These are phyloP conservation scores for Russula sp. DNA, from an alignment of 768 basidiomycete genomes.

Conservation along the genomic window DNA sequence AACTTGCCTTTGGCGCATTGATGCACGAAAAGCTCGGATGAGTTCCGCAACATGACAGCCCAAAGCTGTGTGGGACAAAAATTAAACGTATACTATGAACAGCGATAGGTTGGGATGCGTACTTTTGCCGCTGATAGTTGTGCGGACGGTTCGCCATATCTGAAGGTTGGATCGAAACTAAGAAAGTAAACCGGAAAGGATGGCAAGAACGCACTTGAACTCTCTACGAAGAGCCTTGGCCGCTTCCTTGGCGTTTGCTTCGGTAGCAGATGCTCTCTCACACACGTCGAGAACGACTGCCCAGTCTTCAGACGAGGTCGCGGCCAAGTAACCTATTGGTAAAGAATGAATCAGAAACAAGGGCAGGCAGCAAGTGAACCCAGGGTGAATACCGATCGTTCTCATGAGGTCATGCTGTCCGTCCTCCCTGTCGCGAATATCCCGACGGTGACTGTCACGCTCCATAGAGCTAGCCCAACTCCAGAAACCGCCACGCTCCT, in stretches of 20 bases:
- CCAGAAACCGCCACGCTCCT: conserved; percentile 53
- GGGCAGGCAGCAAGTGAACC: neutral
- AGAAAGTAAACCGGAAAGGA: neutral
- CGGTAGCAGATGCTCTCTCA: conserved; percentile 68
- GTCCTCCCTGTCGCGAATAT: conserved; percentile 33
- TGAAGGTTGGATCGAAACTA: conserved; percentile 1
- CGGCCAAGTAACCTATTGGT: conserved; percentile 57
- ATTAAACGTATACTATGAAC: neutral
- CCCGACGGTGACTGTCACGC: conserved; percentile 35
- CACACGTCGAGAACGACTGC: conserved; percentile 76
- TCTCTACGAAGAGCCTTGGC: conserved; percentile 74
- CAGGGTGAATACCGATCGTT: conserved; percentile 51
- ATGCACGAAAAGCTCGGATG: conserved; percentile 59
- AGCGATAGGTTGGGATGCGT: neutral
- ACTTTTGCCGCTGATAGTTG: conserved; percentile 22
- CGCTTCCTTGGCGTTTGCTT: conserved; percentile 75
- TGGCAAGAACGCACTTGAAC: conserved; percentile 55
- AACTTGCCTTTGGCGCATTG: conserved; percentile 73
- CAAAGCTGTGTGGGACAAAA: conserved; percentile 47
- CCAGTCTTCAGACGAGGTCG: conserved; percentile 79
- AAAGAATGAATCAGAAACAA: neutral
- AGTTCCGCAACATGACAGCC: conserved; percentile 87
- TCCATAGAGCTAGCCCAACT: conserved; percentile 28
- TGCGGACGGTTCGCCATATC: conserved; percentile 20
- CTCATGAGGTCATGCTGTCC: conserved; percentile 49